A percentile compares a stretch with the other conserved stretches of the same genome.
phyloP scores from a whole-genome alignment of 176 grass and related monocot genomes.

The Thalia dealbata region DNA sequence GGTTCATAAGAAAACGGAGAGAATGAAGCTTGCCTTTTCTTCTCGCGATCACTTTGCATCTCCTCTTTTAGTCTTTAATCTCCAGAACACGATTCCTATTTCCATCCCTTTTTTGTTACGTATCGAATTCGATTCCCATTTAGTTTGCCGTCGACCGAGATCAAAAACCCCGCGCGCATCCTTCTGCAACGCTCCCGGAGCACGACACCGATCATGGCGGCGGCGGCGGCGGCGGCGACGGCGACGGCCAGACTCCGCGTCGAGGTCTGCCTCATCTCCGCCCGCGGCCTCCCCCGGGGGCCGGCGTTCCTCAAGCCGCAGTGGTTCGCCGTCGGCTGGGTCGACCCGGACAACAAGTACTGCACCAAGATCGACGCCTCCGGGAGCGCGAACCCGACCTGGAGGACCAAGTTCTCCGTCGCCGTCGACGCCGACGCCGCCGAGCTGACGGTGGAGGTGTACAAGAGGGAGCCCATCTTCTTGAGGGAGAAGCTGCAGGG shows the following conservation, averaged over 20 bases:
- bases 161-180: background rate
- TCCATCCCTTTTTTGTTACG: too few species aligned
- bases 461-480: constrained; percentile 81
- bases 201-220: too few species aligned
- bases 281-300: constrained; percentile 34
- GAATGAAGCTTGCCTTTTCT: too few species aligned
- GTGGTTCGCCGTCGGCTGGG: constrained; percentile 60
- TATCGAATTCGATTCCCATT: too few species aligned
- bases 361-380: constrained; percentile 75
- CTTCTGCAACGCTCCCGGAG: background rate
- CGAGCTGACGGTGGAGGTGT: constrained; percentile 59
- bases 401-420: constrained; percentile 71
- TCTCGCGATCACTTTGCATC: too few species aligned
- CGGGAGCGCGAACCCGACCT: constrained; percentile 46
- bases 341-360: constrained; percentile 59
- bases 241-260: constrained; percentile 39
- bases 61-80: too few species aligned
- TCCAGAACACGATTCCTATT: too few species aligned
- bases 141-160: background rate
- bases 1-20: too few species aligned
- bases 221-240: constrained; percentile 19
- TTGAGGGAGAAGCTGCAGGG: constrained; percentile 69
- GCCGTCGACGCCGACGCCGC: constrained; percentile 21
- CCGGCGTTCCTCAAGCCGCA: constrained; percentile 45
- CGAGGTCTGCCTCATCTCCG: constrained; percentile 68